Evolutionary conservation across 2,329 filamentous ascomycete genomes (phyloP).

Genomic region (Calycina marina): DNA sequence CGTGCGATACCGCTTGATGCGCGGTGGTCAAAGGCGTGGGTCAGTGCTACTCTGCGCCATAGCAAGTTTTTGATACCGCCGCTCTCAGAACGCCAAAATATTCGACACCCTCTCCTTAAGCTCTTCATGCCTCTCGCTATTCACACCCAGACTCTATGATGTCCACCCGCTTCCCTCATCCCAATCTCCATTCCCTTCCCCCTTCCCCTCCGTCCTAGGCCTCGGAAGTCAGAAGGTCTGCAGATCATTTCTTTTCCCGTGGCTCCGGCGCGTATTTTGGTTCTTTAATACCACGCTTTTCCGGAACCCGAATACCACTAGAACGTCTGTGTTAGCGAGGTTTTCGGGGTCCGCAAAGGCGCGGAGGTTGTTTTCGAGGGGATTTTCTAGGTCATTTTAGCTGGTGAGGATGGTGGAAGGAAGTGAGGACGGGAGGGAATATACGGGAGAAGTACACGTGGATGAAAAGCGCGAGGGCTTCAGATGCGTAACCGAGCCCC

Average conservation of each 20-base stretch:
- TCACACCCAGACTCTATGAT: too few relatives aligned
- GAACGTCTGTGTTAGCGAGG: slow-evolving; percentile 10
- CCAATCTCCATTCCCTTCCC: background rate
- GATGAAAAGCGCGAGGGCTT: slow-evolving; percentile 10
- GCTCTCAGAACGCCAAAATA: too few relatives aligned
- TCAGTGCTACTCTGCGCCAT: too few relatives aligned
- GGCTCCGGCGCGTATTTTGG: background rate
- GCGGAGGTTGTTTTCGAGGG: slow-evolving; percentile 2
- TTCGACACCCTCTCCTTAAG: too few relatives aligned
- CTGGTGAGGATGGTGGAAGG: too few relatives aligned
- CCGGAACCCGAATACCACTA: slow-evolving; percentile 12
- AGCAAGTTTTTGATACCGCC: too few relatives aligned
- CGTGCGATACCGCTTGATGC: too few relatives aligned
- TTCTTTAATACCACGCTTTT: slow-evolving; percentile 7
- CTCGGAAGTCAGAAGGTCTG: background rate
- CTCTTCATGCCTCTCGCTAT: background rate
- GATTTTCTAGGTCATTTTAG: too few relatives aligned
- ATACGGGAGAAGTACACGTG: too few relatives aligned
- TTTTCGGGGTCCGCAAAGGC: slow-evolving; percentile 12
- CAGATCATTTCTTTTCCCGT: background rate
- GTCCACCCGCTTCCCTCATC: too few relatives aligned
- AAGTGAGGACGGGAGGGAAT: too few relatives aligned
- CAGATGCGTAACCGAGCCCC: slow-evolving; percentile 10
- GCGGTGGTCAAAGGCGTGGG: too few relatives aligned
- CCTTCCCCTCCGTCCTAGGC: background rate